Evolutionary conservation across 441 rosid species (phyloP), one percentile per base, ranked within the genome.

Genomic region (Eutrema salsugineum): DNA sequence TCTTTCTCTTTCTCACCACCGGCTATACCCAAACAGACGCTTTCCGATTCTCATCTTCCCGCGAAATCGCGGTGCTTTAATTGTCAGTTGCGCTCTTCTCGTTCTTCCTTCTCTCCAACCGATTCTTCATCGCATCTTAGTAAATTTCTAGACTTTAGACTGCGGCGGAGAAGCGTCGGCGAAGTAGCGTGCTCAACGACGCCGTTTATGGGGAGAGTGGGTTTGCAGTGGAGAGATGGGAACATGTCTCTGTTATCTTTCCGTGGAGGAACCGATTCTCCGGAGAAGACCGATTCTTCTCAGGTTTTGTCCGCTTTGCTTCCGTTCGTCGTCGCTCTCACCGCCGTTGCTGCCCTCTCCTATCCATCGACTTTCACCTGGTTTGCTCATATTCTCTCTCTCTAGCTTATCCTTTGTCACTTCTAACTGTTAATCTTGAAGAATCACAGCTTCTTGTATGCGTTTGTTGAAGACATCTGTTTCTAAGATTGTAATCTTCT

Each of bases 241-340:
- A 75, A 75, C 10, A 69, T 63, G 70, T 68, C 75, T 27, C 22
- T 68, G 44, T 63, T 75, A 55, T 68, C 79, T 1, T 75, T 75
- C 8, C 17, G 94, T 53, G 78, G 78, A 15, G 83, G 85, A 16
- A 55, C 28, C 16, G 66, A 68, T 2, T 32, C 58, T 57, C 8
- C 64, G 1, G 59, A 46, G 88, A 94, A 50, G 89, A 87, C 82
- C 5, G 94, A 91, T 78, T 76, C 85, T 1, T 86, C 97, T 58
- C 94, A 90, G 87, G 36, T 82, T 57, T 72, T 92, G 68, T 91
- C 99, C 6, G 96, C 93, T 68, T 67, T 94, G 94, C 97, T 94
- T 67, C 99, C 99, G 0, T 91, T 94, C 53, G 96, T 91, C 6
- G 97, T 94, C 32, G 95, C 90, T 56, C 82, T 79, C 17, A 91